Evolutionary conservation across 768 basidiomycete species (phyloP), one percentile per base, ranked within the genome.

Genomic region (Crucibulum laeve): DNA sequence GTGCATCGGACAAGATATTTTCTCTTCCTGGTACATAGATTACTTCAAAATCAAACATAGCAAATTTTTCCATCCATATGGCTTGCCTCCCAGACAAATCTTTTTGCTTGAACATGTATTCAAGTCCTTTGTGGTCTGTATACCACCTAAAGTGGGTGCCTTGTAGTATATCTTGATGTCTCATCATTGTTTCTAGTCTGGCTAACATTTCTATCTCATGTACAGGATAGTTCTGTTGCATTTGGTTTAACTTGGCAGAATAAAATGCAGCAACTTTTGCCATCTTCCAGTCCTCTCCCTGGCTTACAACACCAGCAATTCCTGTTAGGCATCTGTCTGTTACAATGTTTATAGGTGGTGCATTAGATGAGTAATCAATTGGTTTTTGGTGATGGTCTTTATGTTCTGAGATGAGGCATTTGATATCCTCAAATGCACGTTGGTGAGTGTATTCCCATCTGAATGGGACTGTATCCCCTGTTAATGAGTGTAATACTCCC

Each of bases 1-100:
- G 50, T 0, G 67, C 59, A 47, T 74, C 68, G 0, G 68, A 60
- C 0, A 62, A 43, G 2, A 51, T 49, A 46, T 73, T 69, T 1
- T 57, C 51, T 2, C 55, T 52, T 0, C 69, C 70, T 0, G 58
- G 45, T 1, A 55, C 44, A 37, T 56, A 58, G 19, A 25, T 52
- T 19, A 50, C 52, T 48, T 19, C 44, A 26, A 44, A 71, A 19
- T 69, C 58, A 36, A 64, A 73, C 15, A 67, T 56, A 0, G 51
- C 46, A 2, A 74, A 37, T 19, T 58, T 56, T 40, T 68, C 53
- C 13, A 58, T 28, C 70, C 69, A 69, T 0, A 57, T 42, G 0
- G 53, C 51, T 24, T 69, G 71, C 0, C 56, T 49, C 0, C 55
- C 48, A 0, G 65, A 64, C 11, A 70, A 38, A 18, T 63, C 47